Conservation (phyloP, 768 basidiomycete species). For the Boletus edulis region DNA sequence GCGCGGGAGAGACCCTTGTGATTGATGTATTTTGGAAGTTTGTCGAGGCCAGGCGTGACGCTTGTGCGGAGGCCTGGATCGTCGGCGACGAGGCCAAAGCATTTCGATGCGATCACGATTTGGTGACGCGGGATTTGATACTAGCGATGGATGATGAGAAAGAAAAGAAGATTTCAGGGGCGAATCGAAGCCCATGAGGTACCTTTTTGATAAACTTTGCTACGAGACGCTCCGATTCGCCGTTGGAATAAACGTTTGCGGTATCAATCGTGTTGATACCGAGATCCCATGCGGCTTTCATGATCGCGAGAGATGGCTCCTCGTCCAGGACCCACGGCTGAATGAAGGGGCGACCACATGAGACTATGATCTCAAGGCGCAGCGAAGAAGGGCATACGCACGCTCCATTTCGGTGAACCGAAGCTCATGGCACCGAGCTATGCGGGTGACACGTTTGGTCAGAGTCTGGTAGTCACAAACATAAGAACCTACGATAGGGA, state of each 20-base stretch:
- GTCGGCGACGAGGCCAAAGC: constrained; percentile 13
- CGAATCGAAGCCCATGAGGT: background rate
- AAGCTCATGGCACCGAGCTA: constrained; percentile 28
- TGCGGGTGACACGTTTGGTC: background rate
- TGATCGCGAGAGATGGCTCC: constrained; percentile 28
- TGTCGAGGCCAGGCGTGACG: background rate
- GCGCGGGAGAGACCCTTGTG: constrained; percentile 34
- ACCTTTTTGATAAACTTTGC: constrained; percentile 38
- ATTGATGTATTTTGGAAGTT: constrained; percentile 24
- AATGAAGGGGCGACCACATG: background rate
- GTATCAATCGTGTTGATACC: constrained; percentile 42
- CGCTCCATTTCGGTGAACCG: constrained; percentile 29
- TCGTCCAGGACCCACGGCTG: constrained; percentile 29
- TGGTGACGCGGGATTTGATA: constrained; percentile 32
- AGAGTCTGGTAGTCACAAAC: background rate
- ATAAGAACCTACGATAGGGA: constrained; percentile 29
- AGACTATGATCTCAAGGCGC: background rate
- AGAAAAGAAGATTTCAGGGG: constrained; percentile 1
- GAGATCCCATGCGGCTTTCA: constrained; percentile 39
- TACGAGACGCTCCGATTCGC: constrained; percentile 35
- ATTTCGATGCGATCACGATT: constrained; percentile 32
- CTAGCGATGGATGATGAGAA: constrained; percentile 7
- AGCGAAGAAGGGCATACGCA: constrained; percentile 7
- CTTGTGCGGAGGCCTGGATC: background rate
- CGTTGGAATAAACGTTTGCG: constrained; percentile 35